Evolutionary conservation across 495 filamentous ascomycete species (phyloP).

Genomic region (Rusavskia elegans): DNA sequence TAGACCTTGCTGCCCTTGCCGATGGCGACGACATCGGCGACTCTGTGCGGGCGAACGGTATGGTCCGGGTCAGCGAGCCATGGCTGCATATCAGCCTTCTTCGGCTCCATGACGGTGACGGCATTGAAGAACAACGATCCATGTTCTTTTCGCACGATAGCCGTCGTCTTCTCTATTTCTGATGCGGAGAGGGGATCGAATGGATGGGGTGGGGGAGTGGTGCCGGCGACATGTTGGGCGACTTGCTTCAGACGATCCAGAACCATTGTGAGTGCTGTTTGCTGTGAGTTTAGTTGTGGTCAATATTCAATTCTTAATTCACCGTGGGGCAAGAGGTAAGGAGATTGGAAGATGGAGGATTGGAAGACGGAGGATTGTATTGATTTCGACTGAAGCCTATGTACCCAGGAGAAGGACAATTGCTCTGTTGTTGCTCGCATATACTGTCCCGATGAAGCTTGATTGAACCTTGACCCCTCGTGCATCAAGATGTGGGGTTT

Average conservation of each 20-base stretch:
- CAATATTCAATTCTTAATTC: too few species aligned
- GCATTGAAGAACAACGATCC: constrained; percentile 72
- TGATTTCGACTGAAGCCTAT: too few species aligned
- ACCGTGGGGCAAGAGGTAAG: too few species aligned
- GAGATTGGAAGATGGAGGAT: too few species aligned
- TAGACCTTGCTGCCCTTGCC: constrained; percentile 65
- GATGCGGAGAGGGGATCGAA: constrained; percentile 64
- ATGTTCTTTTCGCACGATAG: constrained; percentile 54
- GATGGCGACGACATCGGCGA: constrained; percentile 81
- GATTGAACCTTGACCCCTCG: too few species aligned
- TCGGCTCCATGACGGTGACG: constrained; percentile 74
- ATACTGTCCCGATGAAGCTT: too few species aligned
- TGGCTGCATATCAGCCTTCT: constrained; percentile 70
- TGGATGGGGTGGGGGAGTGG: constrained; percentile 48
- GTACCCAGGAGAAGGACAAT: too few species aligned
- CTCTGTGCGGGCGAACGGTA: constrained; percentile 46
- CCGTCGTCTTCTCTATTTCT: constrained; percentile 66
- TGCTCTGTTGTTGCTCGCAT: too few species aligned
- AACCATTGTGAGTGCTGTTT: constrained; percentile 31
- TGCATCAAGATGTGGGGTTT: too few species aligned
- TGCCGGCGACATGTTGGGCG: constrained; percentile 44
- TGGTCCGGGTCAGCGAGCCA: constrained; percentile 56
- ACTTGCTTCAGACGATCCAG: constrained; percentile 55
- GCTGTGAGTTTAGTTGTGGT: too few species aligned
- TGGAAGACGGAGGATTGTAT: too few species aligned